Base-by-base conservation (phyloP, 768 basidiomycete species). In the Psilocybe cyanescens region DNA sequence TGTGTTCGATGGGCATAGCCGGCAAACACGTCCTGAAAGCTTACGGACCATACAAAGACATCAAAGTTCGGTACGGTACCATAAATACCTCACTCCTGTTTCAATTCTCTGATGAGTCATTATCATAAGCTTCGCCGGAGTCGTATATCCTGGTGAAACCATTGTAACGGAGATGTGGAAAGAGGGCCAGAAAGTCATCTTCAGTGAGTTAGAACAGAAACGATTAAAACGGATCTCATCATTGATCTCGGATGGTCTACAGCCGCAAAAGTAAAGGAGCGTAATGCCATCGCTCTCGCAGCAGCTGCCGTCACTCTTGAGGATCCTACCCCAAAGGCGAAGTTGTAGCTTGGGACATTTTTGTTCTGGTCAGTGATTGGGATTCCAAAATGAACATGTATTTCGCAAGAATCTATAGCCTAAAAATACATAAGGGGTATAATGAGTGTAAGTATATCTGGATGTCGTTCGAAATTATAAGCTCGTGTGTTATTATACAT, bases 121-220 rank as follows among this genome's bases (percentile, higher is more conserved):
- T 16, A 31, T 11, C 30, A 17, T 31, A 63, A 91, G 91, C 35
- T 97, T 99, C 74, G 86, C 91, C 0, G 95, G 94, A 3, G 87
- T 94, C 2, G 94, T 99, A 24, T 96, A 90, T 72, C 97, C 97
- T 2, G 97, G 96, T 0, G 95, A 99, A 76, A 99, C 97, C 1
- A 83, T 99, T 55, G 80, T 95, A 12, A 99, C 97, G 0, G 88
- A 94, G 72, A 98, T 99, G 97, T 99, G 97, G 97, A 97, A 95
- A 73, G 95, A 97, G 68, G 92, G 90, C 2, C 75, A 83, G 62
- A 97, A 88, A 76, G 89, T 99, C 57, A 87, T 98, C 53, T 99
- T 99, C 74, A 79, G 95, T 97, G 67, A 72, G 94, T 83, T n/a
- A 45, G 59, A 30, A 19, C 9, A 28, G 30, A 1, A 4, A 5